phyloP scores from a whole-genome alignment of 2,329 filamentous ascomycete genomes.

The Colletotrichum sp. region DNA sequence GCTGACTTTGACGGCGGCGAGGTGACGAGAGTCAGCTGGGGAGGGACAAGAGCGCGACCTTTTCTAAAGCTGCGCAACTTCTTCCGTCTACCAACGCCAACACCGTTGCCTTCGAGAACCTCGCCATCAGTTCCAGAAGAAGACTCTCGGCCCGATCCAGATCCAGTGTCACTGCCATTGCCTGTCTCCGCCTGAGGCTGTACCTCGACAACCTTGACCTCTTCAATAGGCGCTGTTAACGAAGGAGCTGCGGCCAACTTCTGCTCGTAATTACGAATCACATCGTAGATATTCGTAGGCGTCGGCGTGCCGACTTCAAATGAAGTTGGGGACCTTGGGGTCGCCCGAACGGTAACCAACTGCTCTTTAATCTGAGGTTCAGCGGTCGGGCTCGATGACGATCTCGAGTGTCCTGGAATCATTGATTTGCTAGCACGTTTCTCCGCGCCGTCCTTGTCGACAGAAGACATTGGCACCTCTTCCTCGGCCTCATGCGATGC shows the following conservation, averaged over 20 bases:
- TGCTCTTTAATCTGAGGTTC: conserved; percentile 8
- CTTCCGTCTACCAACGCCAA: conserved; percentile 33
- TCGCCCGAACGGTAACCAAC: neutral
- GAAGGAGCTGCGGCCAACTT: conserved; percentile 9
- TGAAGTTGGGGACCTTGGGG: neutral
- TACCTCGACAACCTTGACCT: neutral
- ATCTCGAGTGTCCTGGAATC: neutral
- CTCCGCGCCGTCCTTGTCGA: neutral
- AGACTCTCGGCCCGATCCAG: neutral
- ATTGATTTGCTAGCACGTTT: neutral
- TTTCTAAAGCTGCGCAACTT: conserved; percentile 33
- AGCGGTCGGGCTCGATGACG: neutral
- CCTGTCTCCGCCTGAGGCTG: neutral
- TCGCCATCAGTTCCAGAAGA: conserved; percentile 20
- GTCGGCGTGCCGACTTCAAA: conserved; percentile 3
- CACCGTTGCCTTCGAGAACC: conserved; percentile 35
- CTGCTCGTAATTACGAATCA: conserved; percentile 20
- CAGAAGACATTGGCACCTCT: neutral
- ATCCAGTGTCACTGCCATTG: neutral
- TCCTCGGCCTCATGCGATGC: neutral
- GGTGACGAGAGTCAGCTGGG: conserved; percentile 36
- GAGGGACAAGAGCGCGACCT: conserved; percentile 31
- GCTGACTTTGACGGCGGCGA: conserved; percentile 42
- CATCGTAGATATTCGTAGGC: conserved; percentile 19
- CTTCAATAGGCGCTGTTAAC: neutral